Base-by-base conservation (phyloP, 2,329 filamentous ascomycete genomes). In the Fusarium sp. region DNA sequence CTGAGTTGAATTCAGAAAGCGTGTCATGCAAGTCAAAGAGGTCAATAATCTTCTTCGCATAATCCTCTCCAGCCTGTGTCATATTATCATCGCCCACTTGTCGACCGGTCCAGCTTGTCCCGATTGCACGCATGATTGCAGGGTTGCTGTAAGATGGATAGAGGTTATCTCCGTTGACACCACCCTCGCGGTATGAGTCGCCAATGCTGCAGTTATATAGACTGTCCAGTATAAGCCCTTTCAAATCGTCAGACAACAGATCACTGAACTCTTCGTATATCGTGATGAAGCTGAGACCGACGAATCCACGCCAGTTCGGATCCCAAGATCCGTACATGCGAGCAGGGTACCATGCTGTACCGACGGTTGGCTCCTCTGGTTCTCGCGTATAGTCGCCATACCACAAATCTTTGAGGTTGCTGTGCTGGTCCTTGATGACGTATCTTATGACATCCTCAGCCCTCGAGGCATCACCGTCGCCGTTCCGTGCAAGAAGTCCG, bases 111-210 rank as follows among this genome's bases (percentile, higher is more conserved):
- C 87, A 90, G 26, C 85, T 84, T 3, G 84, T 81, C 2, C 86
- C 81, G 22, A 89, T 84, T 1, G 88, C 86, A 24, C 88, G 82
- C 88, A 90, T 90, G 36, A 90, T 81, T 58, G 79, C 77, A 5
- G 84, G 86, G 67, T 90, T 90, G 57, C 84, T 87, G 74, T 90
- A 89, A 0, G 86, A 82, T 0, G 87, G 86, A 63, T 89, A 89
- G 1, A 90, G 77, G 55, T 90, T 90, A 68, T 90, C 88, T 31
- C 78, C 80, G 56, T 89, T 86, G 1, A 90, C 79, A 14, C 87
- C 86, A 5, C 87, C 87, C 22, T 88, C 86, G 3, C 87, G 46
- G 22, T 66, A 65, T 1, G 63, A 59, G 39, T 65, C 63, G 6
- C 63, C 63, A 38, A 66, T 10, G 1, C 53, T 65, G 42, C 53